phyloP scores from a whole-genome alignment of 495 filamentous ascomycete species.

The Hyaloscypha bicolor region DNA sequence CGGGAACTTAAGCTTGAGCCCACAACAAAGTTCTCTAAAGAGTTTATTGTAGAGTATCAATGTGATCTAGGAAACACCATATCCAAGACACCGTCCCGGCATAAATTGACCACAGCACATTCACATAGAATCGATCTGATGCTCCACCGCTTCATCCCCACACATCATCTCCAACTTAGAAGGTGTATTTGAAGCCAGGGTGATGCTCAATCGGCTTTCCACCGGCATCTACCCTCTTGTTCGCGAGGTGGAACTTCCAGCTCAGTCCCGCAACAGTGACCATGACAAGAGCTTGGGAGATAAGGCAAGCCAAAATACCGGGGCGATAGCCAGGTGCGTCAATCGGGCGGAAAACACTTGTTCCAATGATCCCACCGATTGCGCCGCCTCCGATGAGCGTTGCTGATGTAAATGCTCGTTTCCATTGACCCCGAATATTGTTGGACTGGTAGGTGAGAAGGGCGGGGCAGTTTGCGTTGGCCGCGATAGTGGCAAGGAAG shows the following conservation, averaged over 20 bases:
- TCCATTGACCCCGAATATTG: constrained; percentile 70
- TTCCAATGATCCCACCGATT: constrained; percentile 62
- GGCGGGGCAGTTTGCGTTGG: constrained; percentile 63
- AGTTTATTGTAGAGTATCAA: no score
- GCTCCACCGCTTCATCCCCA: background rate
- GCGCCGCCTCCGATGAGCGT: constrained; percentile 57
- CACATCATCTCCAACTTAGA: constrained; percentile 21
- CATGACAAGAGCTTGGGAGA: constrained; percentile 46
- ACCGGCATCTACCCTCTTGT: constrained; percentile 35
- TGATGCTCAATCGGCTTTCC: constrained; percentile 36
- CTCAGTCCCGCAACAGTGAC: constrained; percentile 37
- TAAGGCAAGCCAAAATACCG: constrained; percentile 48
- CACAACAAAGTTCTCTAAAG: no score
- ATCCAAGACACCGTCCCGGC: no score
- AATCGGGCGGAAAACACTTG: constrained; percentile 56
- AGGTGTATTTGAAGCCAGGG: constrained; percentile 39
- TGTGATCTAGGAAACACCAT: no score
- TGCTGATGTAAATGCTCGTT: constrained; percentile 60
- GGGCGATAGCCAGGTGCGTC: constrained; percentile 55
- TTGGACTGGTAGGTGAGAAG: constrained; percentile 62
- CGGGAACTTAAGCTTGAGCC: no score
- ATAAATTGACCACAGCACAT: no score
- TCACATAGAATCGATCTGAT: background rate
- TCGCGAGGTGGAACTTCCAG: constrained; percentile 34
- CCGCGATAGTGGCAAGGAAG: constrained; percentile 61